phyloP scores from a whole-genome alignment of 148 eudicot genomes.

The Drosera capensis region DNA sequence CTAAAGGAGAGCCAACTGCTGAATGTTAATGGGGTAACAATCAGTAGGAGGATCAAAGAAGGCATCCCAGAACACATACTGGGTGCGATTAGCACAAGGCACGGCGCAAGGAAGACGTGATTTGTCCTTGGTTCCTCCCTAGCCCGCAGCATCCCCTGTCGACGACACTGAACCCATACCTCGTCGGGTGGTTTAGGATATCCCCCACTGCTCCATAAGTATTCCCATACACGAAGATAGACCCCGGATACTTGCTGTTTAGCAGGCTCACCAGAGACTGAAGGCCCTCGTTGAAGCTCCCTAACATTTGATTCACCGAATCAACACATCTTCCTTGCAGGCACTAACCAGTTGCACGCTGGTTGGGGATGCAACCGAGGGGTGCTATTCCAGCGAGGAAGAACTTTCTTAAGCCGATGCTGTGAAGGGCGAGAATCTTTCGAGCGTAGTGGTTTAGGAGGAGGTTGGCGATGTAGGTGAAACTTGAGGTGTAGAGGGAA shows the following conservation, averaged over 20 bases:
- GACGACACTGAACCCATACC: conserved; percentile 48
- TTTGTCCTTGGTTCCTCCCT: conserved; percentile 75
- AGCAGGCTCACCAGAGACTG: conserved; percentile 51
- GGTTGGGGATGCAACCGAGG: conserved; percentile 85
- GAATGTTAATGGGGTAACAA: conserved; percentile 62
- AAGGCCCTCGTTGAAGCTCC: conserved; percentile 53
- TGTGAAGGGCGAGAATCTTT: conserved; percentile 68
- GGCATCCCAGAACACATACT: conserved; percentile 85
- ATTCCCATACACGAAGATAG: conserved; percentile 44
- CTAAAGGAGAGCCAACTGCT: conserved; percentile 55
- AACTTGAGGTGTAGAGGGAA: conserved; percentile 52
- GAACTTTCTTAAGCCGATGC: conserved; percentile 69
- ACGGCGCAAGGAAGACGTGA: conserved; percentile 70
- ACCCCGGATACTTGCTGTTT: conserved; percentile 40
- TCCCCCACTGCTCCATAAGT: conserved; percentile 45
- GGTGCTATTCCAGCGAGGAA: conserved; percentile 59
- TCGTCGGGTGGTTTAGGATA: conserved; percentile 33
- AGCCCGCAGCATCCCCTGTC: conserved; percentile 75
- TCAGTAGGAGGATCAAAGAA: conserved; percentile 83
- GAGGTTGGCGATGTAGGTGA: conserved; percentile 43
- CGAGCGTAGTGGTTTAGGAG: conserved; percentile 48
- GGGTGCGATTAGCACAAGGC: conserved; percentile 48
- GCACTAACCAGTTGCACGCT: conserved; percentile 48
- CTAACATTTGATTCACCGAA: conserved; percentile 45
- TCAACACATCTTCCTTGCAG: conserved; percentile 34